A percentile compares a stretch with the other conserved stretches of the same genome.
Evolutionary conservation across 202 grass and related monocot species (phyloP).

Genomic region (Dendrocalamus latiflorus): DNA sequence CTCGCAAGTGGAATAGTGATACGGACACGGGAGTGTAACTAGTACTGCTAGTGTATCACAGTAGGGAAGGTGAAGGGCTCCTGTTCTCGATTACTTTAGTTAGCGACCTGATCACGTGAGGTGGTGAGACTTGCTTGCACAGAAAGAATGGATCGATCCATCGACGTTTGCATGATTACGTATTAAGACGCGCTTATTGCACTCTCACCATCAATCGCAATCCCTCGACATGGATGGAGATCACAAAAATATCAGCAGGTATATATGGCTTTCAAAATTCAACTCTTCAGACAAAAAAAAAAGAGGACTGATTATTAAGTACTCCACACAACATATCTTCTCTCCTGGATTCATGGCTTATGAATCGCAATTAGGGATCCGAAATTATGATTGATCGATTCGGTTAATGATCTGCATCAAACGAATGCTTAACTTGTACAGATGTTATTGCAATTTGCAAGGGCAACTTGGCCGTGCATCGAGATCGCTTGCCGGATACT

Average conservation of each 20-base stretch:
- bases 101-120: no score
- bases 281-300: no score
- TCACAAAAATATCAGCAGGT: conserved; percentile 1
- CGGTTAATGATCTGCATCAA: not conserved
- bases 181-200: not conserved
- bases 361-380: not conserved
- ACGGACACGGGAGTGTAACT: no score
- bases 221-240: not conserved
- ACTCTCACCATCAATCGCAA: not conserved
- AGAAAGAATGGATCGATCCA: no score
- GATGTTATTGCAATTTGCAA: not conserved
- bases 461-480: not conserved
- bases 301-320: no score
- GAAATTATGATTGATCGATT: not conserved
- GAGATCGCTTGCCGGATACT: not conserved
- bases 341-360: not conserved
- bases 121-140: no score
- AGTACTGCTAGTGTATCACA: no score
- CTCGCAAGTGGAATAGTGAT: no score
- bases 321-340: not conserved
- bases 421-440: not conserved
- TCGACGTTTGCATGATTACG: no score
- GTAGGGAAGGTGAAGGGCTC: no score
- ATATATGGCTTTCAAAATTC: not conserved
- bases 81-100: no score